Percentiles rank a stretch among this genome's conserved stretches.
These are phyloP conservation scores for Abrus pulchellus DNA, from an alignment of 306 rosid genomes.

Conservation along the genomic window DNA sequence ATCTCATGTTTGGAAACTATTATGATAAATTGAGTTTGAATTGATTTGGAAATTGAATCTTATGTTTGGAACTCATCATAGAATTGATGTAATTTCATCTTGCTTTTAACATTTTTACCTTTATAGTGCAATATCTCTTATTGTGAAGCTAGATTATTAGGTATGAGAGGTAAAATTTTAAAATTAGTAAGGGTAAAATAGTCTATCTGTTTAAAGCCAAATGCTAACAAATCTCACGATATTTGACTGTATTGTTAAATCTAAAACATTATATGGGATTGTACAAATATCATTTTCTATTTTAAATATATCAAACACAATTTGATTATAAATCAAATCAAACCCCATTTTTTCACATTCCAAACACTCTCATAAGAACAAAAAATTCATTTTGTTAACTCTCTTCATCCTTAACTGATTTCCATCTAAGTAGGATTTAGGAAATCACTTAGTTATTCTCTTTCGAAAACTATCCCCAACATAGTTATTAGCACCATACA, in stretches of 20 bases:
- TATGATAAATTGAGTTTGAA: not conserved
- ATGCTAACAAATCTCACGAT: not conserved
- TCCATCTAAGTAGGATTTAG: conserved; percentile 14
- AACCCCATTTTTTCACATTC: not conserved
- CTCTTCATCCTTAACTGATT: conserved; percentile 3
- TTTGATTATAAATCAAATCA: not conserved
- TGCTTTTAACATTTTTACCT: not conserved
- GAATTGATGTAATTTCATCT: conserved; percentile 8
- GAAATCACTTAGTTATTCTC: conserved; percentile 6
- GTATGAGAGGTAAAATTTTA: not conserved
- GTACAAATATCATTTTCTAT: not conserved
- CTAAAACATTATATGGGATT: not conserved
- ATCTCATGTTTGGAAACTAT: not conserved
- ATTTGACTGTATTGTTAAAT: not conserved
- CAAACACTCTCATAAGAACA: not conserved
- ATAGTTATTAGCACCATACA: conserved; percentile 15
- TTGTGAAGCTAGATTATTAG: not conserved
- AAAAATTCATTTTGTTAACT: conserved; percentile 18
- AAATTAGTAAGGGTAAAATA: not conserved
- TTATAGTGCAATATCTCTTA: not conserved
- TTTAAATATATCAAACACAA: not conserved
- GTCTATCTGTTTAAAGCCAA: not conserved
- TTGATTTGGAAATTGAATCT: not conserved
- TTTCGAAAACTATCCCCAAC: conserved; percentile 29
- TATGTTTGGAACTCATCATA: not conserved